Percentiles rank a stretch among this genome's conserved stretches.
Evolutionary conservation across 2,329 filamentous ascomycete genomes (phyloP).

Genomic region (Ampelomyces quisqualis): DNA sequence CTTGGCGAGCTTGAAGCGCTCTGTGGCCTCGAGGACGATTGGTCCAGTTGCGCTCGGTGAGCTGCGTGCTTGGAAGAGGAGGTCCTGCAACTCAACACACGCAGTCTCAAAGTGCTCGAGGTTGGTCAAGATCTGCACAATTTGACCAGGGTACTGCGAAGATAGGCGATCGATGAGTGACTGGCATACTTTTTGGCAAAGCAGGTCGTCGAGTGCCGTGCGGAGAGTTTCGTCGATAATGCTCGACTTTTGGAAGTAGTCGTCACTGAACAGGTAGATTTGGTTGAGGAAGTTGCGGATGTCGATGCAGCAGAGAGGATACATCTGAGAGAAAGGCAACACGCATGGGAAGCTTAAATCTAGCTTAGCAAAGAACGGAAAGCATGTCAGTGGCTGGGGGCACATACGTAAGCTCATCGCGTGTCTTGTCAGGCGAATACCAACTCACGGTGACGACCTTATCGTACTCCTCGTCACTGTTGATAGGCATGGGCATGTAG

Average conservation of each 20-base stretch:
- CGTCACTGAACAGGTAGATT: conserved; percentile 96
- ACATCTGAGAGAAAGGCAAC: conserved; percentile 99
- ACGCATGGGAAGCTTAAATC: conserved; percentile 79
- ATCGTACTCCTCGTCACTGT: conserved; percentile 85
- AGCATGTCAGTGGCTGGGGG: background rate
- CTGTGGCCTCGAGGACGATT: conserved; percentile 77
- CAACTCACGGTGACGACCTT: conserved; percentile 95
- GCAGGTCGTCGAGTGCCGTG: conserved; percentile 87
- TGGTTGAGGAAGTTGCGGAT: conserved; percentile 97
- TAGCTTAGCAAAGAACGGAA: conserved; percentile 16
- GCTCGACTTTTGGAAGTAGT: conserved; percentile 87
- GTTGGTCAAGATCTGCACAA: conserved; percentile 97
- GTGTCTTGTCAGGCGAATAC: conserved; percentile 81
- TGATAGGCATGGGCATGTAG: conserved; percentile 99
- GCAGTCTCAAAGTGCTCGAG: conserved; percentile 95
- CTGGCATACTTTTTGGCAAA: conserved; percentile 88
- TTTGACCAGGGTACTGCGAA: conserved; percentile 94
- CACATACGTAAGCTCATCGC: conserved; percentile 71
- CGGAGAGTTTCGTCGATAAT: conserved; percentile 90
- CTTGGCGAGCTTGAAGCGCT: conserved; percentile 84
- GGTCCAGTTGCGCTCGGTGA: conserved; percentile 78
- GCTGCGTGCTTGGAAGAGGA: conserved; percentile 81
- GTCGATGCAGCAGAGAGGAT: conserved; percentile 95
- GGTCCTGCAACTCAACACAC: conserved; percentile 82
- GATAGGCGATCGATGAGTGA: conserved; percentile 83